Evolutionary conservation across 495 filamentous ascomycete species (phyloP), one percentile per base, ranked within the genome.

Genomic region (Tuber borchii): DNA sequence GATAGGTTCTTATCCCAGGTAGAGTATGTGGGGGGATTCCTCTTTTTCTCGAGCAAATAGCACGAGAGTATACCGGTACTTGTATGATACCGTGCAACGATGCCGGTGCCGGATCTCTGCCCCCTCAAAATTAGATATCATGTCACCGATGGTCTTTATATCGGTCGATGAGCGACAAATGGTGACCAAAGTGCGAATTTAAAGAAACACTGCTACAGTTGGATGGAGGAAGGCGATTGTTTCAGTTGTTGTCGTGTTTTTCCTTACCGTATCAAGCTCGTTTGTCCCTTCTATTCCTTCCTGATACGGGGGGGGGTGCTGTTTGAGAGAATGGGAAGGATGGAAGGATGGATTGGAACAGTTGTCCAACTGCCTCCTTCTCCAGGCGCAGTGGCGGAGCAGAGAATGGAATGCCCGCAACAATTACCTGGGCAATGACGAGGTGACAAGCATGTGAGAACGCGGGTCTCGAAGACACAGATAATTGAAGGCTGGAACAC

Each of bases 171-270:
- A 73, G 75, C 71, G 73, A 31, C 26, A 51, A 14, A 72, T 26
- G 20, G 42, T 45, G 56, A 16, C 56, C 56, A 65, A 65, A 26
- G 56, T 31, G 56, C 26, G 56, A 26, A 31, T 65, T 56, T 16
- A 12, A 10, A 65, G 14, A 65, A 65, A 31, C n/a, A 3, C 2
- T 6, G 56, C 16, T 65, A 34, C 42, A 45, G 43, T 17, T 45
- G 16, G 10, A 31, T 14, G 34, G 40, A 46, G 39, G 22, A 31
- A 44, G 61, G 73, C 51, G 31, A 46, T 77, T 78, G 77, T 78
- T 78, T 78, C 76, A 73, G 44, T 77, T 77, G 77, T 48, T 78
- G 77, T 77, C 77, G 42, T 77, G 75, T 77, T 77, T 78, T 65
- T 65, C 26, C 17, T 46, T 19, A 76, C 73, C 71, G 34, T 69